Conservation (phyloP, 805 yeast species). For the Teunomyces funiuensis region DNA sequence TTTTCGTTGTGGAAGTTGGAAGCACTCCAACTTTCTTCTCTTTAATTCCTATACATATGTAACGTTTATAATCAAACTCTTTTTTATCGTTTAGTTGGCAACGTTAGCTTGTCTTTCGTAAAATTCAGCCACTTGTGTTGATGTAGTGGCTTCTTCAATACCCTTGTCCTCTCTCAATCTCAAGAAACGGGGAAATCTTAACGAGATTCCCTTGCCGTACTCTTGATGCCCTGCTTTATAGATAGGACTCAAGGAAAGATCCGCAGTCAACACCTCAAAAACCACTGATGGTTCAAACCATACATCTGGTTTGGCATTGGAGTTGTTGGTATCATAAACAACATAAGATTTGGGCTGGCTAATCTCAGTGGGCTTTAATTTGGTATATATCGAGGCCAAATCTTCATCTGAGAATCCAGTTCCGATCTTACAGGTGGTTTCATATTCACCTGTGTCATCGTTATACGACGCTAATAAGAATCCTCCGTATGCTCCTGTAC, state of each 20-base stretch:
- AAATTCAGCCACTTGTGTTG: conserved; percentile 81
- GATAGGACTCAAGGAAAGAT: conserved; percentile 81
- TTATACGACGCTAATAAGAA: conserved; percentile 88
- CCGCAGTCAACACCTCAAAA: conserved; percentile 91
- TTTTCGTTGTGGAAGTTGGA: background rate
- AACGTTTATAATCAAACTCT: background rate
- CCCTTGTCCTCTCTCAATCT: conserved; percentile 83
- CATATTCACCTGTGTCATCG: conserved; percentile 87
- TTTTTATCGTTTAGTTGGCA: conserved; percentile 9
- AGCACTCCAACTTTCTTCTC: background rate
- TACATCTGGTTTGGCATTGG: conserved; percentile 80
- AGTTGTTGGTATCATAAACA: conserved; percentile 57
- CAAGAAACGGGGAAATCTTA: conserved; percentile 85
- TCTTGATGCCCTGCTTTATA: conserved; percentile 79
- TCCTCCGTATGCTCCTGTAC: conserved; percentile 95
- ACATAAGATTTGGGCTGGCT: conserved; percentile 64
- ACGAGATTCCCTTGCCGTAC: conserved; percentile 79
- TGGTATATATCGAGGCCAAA: conserved; percentile 57
- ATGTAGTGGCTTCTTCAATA: conserved; percentile 81
- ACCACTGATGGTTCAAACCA: conserved; percentile 88
- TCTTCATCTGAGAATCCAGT: conserved; percentile 93
- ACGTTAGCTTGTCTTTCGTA: conserved; percentile 67
- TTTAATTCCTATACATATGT: background rate
- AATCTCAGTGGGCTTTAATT: conserved; percentile 67
- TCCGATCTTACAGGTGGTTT: conserved; percentile 95